phyloP scores from a whole-genome alignment of 2,329 filamentous ascomycete genomes.

The Trichophyton rubrum region DNA sequence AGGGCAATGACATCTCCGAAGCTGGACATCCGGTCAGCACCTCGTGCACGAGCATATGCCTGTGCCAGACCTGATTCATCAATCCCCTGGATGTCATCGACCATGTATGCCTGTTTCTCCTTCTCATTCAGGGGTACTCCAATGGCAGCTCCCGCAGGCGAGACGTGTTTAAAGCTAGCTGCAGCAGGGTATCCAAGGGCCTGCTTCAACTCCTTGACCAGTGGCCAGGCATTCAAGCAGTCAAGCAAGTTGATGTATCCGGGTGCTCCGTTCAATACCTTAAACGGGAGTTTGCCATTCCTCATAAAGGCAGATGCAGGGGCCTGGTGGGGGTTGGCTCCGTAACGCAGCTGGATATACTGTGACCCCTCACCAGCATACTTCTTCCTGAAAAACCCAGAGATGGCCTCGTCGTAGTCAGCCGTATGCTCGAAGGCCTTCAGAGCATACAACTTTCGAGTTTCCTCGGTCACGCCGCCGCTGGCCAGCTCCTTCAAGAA shows the following conservation, averaged over 20 bases:
- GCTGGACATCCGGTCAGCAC: constrained; percentile 96
- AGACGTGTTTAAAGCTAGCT: constrained; percentile 98
- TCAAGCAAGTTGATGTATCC: constrained; percentile 98
- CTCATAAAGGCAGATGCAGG: constrained; percentile 73
- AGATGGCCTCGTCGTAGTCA: constrained; percentile 89
- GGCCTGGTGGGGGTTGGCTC: constrained; percentile 97
- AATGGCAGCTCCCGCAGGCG: constrained; percentile 88
- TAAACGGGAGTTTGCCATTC: constrained; percentile 74
- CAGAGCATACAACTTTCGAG: constrained; percentile 77
- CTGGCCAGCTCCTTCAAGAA: constrained; percentile 78
- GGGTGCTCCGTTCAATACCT: constrained; percentile 75
- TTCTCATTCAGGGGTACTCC: constrained; percentile 73
- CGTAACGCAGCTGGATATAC: constrained; percentile 78
- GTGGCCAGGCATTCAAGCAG: constrained; percentile 88
- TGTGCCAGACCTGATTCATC: constrained; percentile 78
- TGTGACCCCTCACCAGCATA: constrained; percentile 78
- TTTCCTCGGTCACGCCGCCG: constrained; percentile 68
- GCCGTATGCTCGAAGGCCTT: constrained; percentile 98
- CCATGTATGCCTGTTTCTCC: constrained; percentile 97
- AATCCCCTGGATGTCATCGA: constrained; percentile 83
- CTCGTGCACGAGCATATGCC: constrained; percentile 88
- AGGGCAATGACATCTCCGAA: constrained; percentile 95
- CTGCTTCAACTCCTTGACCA: constrained; percentile 90
- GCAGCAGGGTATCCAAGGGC: constrained; percentile 80
- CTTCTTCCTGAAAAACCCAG: constrained; percentile 94